Base-by-base conservation (phyloP, 805 yeast species). In the Pichia occidentalis region DNA sequence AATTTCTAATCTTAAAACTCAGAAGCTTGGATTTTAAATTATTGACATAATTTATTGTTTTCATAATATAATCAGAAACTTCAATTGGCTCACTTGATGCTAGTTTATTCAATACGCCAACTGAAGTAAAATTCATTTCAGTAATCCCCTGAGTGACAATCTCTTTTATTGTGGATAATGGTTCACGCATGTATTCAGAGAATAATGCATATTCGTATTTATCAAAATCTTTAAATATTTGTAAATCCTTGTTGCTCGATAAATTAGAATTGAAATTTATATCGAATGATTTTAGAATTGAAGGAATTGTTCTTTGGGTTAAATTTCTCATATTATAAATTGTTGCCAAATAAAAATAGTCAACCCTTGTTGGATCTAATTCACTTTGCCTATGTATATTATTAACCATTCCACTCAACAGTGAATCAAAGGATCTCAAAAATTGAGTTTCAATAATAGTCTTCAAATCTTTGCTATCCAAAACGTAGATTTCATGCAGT, bases 281-380 rank as follows among this genome's bases (percentile, higher is more conserved):
- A 45, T 78, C 80, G 50, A 74, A 78, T 36, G 59, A 58, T 33
- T 64, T 66, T 11, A 77, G 51, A 14, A 76, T 56, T 17, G 57
- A 53, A 1, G 83, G 79, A 19, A 80, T 60, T 3, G 73, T 63
- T 3, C 49, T 54, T 17, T 59, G 60, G 23, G 70, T 61, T 22
- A 81, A 56, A 32, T 65, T 65, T 31, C 67, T 69, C 32, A 80
- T 54, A 48, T 79, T 80, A 29, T 77, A 68, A 29, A 79, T 53
- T 0, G 81, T 69, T 10, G 51, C 44, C n/a, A 54, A 34, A 23
- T 47, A 52, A 33, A 51, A 50, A 20, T 54, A 51, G 19, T 54
- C 60, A 5, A 48, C 40, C 12, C 21, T 34, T 26, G 66, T 54
- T 7, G 37, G 29, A 29, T 42, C 48, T 4, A 32, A 8, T 24